Evolutionary conservation across 805 yeast species (phyloP).

Genomic region (Kurtzmaniella fragi): DNA sequence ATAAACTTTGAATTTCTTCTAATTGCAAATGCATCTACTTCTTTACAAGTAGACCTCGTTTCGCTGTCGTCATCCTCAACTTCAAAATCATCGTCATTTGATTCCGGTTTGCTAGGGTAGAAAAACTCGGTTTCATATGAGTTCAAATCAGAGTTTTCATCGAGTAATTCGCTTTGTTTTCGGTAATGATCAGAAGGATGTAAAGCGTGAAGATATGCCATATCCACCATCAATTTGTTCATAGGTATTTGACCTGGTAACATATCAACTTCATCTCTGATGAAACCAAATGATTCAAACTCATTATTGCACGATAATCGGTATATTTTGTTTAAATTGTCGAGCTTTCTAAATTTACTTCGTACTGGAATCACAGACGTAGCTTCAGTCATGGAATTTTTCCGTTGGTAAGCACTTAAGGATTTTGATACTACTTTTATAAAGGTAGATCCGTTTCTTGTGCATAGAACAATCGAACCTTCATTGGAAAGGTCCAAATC

Average conservation of each 20-base stretch:
- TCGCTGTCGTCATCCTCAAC: constrained; percentile 7
- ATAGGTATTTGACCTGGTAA: constrained; percentile 50
- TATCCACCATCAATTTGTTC: constrained; percentile 46
- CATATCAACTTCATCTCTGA: constrained; percentile 58
- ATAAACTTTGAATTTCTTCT: background rate
- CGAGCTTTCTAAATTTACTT: constrained; percentile 51
- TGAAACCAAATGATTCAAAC: constrained; percentile 62
- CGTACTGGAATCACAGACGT: constrained; percentile 22
- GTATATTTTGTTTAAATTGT: constrained; percentile 51
- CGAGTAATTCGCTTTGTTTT: constrained; percentile 40
- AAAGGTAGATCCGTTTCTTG: constrained; percentile 66
- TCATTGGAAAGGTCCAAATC: constrained; percentile 67
- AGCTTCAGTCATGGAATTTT: constrained; percentile 28
- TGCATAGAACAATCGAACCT: constrained; percentile 65
- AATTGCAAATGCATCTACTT: background rate
- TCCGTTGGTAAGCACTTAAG: constrained; percentile 11
- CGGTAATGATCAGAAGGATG: constrained; percentile 24
- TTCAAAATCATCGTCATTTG: background rate
- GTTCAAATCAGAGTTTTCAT: constrained; percentile 18
- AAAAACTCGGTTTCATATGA: constrained; percentile 26
- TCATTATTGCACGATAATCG: constrained; percentile 61
- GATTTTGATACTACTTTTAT: constrained; percentile 16
- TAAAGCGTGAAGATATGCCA: constrained; percentile 51
- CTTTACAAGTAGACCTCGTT: background rate
- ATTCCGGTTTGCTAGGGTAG: constrained; percentile 12